A percentile compares a stretch with the other conserved stretches of the same genome.
Conservation (phyloP, 805 yeast species). For the Kodamaea sagamina region DNA sequence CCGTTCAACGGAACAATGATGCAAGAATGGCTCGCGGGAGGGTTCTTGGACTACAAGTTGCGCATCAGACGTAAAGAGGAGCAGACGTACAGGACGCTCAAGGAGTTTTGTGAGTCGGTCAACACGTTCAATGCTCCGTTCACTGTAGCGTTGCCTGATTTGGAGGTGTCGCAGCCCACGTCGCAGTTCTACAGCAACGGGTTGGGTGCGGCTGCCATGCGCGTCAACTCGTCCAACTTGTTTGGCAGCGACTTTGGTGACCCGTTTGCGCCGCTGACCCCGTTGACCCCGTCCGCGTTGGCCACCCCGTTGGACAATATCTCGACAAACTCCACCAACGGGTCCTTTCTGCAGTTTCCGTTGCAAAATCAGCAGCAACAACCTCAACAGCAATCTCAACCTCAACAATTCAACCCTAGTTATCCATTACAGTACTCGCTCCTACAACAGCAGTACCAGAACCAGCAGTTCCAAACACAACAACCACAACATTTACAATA, state of each 20-base stretch:
- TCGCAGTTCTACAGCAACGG: conserved; percentile 10
- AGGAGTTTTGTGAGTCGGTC: conserved; percentile 51
- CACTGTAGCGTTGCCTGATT: conserved; percentile 52
- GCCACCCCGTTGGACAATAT: conserved; percentile 17
- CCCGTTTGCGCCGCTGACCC: conserved; percentile 7
- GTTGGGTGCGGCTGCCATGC: conserved; percentile 16
- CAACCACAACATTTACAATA: conserved; percentile 1
- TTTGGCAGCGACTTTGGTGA: conserved; percentile 26
- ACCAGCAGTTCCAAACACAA: conserved; percentile 9
- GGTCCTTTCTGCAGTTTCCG: conserved; percentile 15
- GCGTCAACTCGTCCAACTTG: conserved; percentile 22
- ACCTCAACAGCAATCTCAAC: not conserved
- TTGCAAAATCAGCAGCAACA: conserved; percentile 33
- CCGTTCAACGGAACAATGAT: conserved; percentile 73
- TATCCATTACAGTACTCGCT: conserved; percentile 9
- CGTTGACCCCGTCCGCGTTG: conserved; percentile 21
- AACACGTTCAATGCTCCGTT: conserved; percentile 62
- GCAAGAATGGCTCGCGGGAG: conserved; percentile 74
- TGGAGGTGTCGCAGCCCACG: conserved; percentile 10
- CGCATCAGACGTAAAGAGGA: conserved; percentile 63
- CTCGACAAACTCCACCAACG: conserved; percentile 32
- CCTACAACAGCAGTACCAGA: conserved; percentile 11
- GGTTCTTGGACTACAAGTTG: conserved; percentile 58
- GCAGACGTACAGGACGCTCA: conserved; percentile 48
- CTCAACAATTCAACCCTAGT: not conserved